Conservation (phyloP, 768 basidiomycete species). For the Termitomyces sp. region DNA sequence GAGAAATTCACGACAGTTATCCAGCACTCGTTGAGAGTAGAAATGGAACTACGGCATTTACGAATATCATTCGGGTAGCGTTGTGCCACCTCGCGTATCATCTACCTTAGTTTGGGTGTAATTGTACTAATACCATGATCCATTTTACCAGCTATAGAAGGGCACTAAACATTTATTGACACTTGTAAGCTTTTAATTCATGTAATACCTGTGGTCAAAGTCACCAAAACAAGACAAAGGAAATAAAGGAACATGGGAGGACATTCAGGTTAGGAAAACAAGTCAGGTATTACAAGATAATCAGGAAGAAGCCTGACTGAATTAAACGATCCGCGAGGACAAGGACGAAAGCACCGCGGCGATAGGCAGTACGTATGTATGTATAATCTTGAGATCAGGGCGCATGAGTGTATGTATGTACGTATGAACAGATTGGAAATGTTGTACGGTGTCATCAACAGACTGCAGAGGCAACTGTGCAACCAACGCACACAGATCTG, state of each 20-base stretch:
- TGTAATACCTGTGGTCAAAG: background rate
- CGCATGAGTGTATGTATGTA: background rate
- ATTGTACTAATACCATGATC: too few species aligned
- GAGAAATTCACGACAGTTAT: too few species aligned
- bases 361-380: background rate
- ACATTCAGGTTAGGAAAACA: background rate
- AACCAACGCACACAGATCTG: background rate
- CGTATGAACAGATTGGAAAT: background rate
- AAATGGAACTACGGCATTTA: too few species aligned
- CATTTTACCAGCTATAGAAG: too few species aligned
- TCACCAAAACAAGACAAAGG: background rate
- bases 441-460: background rate
- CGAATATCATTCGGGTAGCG: too few species aligned
- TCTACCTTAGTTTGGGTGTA: too few species aligned
- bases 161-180: background rate
- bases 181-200: background rate
- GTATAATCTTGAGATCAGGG: background rate
- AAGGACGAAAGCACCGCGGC: conserved; percentile 1
- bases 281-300: conserved; percentile 1
- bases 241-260: background rate
- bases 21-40: too few species aligned
- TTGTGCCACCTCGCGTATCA: too few species aligned
- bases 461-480: background rate
- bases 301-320: background rate
- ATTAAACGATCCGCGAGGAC: conserved; percentile 5